These are phyloP conservation scores for Fusarium pininemorale DNA, from an alignment of 2,329 filamentous ascomycete genomes.

Conservation along the genomic window DNA sequence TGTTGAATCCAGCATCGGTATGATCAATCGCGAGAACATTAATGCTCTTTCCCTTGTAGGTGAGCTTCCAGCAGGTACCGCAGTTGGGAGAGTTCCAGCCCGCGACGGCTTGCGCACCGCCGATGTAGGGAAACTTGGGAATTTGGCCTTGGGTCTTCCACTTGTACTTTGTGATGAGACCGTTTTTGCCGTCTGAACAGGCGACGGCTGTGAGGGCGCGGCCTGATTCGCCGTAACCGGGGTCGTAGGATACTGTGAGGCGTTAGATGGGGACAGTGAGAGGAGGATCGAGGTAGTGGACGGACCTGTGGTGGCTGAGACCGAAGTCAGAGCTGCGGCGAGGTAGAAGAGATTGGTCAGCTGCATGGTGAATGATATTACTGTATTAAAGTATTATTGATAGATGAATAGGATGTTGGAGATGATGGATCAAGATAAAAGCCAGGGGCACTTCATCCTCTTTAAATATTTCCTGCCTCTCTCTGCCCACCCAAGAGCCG, in stretches of 20 bases:
- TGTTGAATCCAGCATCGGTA: conserved; percentile 60
- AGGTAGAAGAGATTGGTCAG: conserved; percentile 50
- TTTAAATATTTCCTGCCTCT: background rate
- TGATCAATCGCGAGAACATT: conserved; percentile 66
- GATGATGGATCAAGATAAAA: too few species aligned
- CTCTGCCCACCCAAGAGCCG: accelerated
- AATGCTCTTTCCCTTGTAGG: conserved; percentile 60
- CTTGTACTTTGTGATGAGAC: conserved; percentile 68
- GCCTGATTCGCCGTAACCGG: conserved; percentile 69
- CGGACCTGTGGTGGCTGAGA: conserved; percentile 47
- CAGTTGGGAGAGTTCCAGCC: conserved; percentile 66
- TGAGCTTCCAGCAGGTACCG: conserved; percentile 67
- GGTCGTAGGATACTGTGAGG: conserved; percentile 71
- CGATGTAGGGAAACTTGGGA: conserved; percentile 63
- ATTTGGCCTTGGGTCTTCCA: conserved; percentile 65
- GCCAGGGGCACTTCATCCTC: background rate
- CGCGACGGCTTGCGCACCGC: conserved; percentile 59
- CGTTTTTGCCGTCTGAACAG: conserved; percentile 75
- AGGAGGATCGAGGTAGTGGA: background rate
- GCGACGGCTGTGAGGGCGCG: conserved; percentile 66
- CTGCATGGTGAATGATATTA: conserved; percentile 50
- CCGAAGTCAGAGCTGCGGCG: conserved; percentile 47
- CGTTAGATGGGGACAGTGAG: background rate
- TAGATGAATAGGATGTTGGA: background rate
- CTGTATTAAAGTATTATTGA: background rate